Base-by-base conservation (phyloP, 805 yeast genomes). In the Groenewaldozyma salmanticensis region DNA sequence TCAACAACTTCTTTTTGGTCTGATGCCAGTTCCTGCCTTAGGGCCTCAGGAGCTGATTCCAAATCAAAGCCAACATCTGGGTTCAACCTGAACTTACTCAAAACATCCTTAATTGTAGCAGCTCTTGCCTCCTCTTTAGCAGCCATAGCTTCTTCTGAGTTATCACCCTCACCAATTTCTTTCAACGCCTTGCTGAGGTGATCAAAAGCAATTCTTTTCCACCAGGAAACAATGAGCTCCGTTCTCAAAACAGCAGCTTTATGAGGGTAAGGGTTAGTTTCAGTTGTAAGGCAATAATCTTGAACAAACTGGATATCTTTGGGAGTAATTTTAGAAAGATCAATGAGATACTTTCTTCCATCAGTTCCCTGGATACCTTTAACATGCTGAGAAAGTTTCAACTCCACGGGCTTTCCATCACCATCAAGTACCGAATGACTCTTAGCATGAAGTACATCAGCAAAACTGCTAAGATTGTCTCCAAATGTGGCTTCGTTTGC, bases 161-260 rank as follows among this genome's bases (percentile, higher is more conserved):
- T 65, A 20, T 57, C 54, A 16, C 42, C 48, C 5, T 61, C 66
- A 3, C 33, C 37, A 17, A 37, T 33, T 31, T 42, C 52, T 22
- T 44, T 51, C 29, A 36, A 35, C 4, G 42, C 46, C 16, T 35
- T 39, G 15, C 33, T 37, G 19, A 42, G 41, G 49, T 35, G 52
- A 1, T 56, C 62, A 44, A 81, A 73, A 2, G 81, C 71, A 55
- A 79, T 75, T 44, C 75, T 61, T 55, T 74, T 74, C 80, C 92
- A 85, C 96, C 95, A 90, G 52, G 79, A 84, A 51, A 79, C 90
- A 37, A 90, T 76, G 15, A 95, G 92, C 64, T 90, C 97, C 49
- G 77, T 78, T 64, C 97, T 79, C 35, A 90, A 55, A 20, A 82
- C 72, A 11, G 82, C 70, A 61, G 86, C 84, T 48, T 75, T 74